Conservation (phyloP, 2,329 filamentous ascomycete genomes). For the Peltaster fructicola region DNA sequence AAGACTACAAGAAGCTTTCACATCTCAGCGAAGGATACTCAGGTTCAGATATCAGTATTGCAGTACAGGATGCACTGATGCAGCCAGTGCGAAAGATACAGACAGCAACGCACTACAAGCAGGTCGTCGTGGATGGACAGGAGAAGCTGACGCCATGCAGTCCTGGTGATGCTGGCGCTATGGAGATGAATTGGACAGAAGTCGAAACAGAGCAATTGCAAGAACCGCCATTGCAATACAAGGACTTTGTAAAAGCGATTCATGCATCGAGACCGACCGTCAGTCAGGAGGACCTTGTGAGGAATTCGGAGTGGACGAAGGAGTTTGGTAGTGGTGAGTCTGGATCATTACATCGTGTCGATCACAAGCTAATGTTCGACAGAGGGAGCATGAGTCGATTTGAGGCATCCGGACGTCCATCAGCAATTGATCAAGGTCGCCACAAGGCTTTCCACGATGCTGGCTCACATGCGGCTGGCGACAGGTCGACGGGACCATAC, state of each 20-base stretch:
- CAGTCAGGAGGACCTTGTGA: conserved; percentile 63
- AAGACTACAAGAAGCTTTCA: conserved; percentile 66
- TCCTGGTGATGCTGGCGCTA: conserved; percentile 67
- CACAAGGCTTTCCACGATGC: too few relatives aligned
- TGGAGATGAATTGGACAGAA: conserved; percentile 87
- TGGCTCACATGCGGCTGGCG: too few relatives aligned
- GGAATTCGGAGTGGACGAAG: conserved; percentile 82
- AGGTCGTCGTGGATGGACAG: conserved; percentile 49
- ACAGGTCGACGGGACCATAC: too few relatives aligned
- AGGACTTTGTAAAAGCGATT: conserved; percentile 88
- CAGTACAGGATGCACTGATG: conserved; percentile 93
- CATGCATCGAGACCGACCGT: conserved; percentile 80
- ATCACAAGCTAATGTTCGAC: too few relatives aligned
- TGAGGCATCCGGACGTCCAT: too few relatives aligned
- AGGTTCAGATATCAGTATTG: conserved; percentile 87
- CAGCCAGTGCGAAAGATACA: conserved; percentile 93
- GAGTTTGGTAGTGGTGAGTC: conserved; percentile 89
- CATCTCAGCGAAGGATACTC: conserved; percentile 84
- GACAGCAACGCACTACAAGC: conserved; percentile 94
- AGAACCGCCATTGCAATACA: conserved; percentile 70
- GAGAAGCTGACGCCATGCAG: conserved; percentile 77
- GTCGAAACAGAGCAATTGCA: conserved; percentile 69
- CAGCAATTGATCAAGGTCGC: too few relatives aligned
- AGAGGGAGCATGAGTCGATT: too few relatives aligned
- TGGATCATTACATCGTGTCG: conserved; percentile 16